phyloP scores from a whole-genome alignment of 306 rosid genomes.

The Vicia villosa region DNA sequence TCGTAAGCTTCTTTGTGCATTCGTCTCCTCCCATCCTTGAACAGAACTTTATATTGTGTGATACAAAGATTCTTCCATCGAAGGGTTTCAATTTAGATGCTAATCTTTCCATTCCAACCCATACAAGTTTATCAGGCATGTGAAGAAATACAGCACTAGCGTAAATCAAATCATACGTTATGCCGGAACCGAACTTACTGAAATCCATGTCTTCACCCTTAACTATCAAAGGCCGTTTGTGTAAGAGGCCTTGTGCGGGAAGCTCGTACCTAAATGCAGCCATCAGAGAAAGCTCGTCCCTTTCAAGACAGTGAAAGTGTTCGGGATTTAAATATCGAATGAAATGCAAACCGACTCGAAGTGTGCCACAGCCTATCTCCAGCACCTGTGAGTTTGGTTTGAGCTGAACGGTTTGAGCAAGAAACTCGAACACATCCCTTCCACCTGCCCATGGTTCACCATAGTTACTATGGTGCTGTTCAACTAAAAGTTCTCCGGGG shows the following conservation, averaged over 20 bases:
- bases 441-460: slow-evolving; percentile 99
- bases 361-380: slow-evolving; percentile 96
- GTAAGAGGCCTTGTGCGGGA: slow-evolving; percentile 86
- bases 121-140: slow-evolving; percentile 87
- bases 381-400: slow-evolving; percentile 62
- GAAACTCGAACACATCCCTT: slow-evolving; percentile 85
- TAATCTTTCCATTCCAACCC: slow-evolving; percentile 80
- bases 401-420: slow-evolving; percentile 64
- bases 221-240: slow-evolving; percentile 79
- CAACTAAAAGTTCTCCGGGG: slow-evolving; percentile 89
- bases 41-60: slow-evolving; percentile 89
- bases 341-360: slow-evolving; percentile 90
- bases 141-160: slow-evolving; percentile 98
- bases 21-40: slow-evolving; percentile 82
- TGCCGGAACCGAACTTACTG: slow-evolving; percentile 56
- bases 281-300: slow-evolving; percentile 91
- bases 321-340: slow-evolving; percentile 69
- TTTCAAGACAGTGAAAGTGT: slow-evolving; percentile 81
- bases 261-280: slow-evolving; percentile 89
- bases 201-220: slow-evolving; percentile 88
- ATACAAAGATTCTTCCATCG: slow-evolving; percentile 79
- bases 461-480: slow-evolving; percentile 93
- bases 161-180: slow-evolving; percentile 70
- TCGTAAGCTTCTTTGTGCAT: slow-evolving; percentile 67
- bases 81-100: slow-evolving; percentile 62